Percentiles rank a stretch among this genome's conserved stretches.
phyloP scores from a whole-genome alignment of 208 protist genomes.

The Leishmania martiniquensis region DNA sequence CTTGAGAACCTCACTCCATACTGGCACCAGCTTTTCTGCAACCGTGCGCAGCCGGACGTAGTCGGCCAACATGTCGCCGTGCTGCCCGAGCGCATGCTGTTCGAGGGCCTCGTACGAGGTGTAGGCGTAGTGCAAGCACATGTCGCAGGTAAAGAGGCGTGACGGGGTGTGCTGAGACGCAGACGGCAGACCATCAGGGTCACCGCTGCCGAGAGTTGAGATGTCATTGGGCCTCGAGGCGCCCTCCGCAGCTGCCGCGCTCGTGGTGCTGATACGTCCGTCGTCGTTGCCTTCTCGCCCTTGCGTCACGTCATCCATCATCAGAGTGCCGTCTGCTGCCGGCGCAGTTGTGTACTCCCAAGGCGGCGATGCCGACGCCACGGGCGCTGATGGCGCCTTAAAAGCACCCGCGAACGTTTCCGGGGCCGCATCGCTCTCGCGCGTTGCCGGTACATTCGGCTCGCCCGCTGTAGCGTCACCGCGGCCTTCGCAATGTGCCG shows the following conservation, averaged over 20 bases:
- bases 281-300: background rate
- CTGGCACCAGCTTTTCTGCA: conserved; percentile 42
- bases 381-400: background rate
- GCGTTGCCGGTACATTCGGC: background rate
- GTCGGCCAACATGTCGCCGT: conserved; percentile 53
- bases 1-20: conserved; percentile 47
- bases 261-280: background rate
- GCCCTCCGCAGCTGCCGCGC: background rate
- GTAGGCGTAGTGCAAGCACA: conserved; percentile 56
- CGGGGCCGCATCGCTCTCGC: background rate
- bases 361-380: background rate
- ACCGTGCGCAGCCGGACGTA: conserved; percentile 55
- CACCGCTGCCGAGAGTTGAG: conserved; percentile 4
- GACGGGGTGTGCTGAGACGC: background rate
- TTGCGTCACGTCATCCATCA: background rate
- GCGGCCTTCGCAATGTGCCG: background rate
- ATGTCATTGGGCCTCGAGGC: background rate
- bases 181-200: background rate
- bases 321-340: background rate
- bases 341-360: background rate
- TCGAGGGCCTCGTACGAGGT: conserved; percentile 54
- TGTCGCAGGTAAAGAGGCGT: conserved; percentile 73
- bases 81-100: conserved; percentile 58
- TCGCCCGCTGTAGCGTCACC: background rate
- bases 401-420: background rate